Conservation (phyloP, 2,329 filamentous ascomycete species). For the Incumbomyces delicatus region DNA sequence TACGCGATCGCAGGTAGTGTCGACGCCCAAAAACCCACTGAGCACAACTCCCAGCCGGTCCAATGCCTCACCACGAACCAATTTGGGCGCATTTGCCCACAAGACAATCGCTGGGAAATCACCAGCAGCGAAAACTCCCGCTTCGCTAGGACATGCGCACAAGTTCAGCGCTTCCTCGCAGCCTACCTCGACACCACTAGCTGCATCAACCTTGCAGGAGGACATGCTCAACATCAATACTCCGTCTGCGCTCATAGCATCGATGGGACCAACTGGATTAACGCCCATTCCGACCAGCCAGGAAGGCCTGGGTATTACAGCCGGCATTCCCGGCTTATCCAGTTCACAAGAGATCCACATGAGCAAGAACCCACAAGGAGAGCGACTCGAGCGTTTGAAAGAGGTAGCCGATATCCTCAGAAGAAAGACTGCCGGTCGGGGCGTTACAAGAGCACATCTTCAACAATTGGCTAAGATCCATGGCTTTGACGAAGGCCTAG, state of each 20-base stretch:
- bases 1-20: slow-evolving; percentile 22
- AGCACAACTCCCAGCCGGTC: slow-evolving; percentile 35
- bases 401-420: slow-evolving; percentile 33
- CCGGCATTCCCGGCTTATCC: slow-evolving; percentile 32
- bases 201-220: slow-evolving; percentile 27
- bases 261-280: slow-evolving; percentile 14
- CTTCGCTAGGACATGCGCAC: slow-evolving; percentile 28
- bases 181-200: slow-evolving; percentile 35
- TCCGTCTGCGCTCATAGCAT: slow-evolving; percentile 30
- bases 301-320: slow-evolving; percentile 30
- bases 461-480: slow-evolving; percentile 34
- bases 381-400: slow-evolving; percentile 32
- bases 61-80: slow-evolving; percentile 34
- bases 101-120: slow-evolving; percentile 34
- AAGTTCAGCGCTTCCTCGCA: slow-evolving; percentile 30
- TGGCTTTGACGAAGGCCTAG: slow-evolving; percentile 38
- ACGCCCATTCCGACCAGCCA: slow-evolving; percentile 14
- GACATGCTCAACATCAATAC: slow-evolving; percentile 36
- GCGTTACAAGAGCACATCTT: slow-evolving; percentile 34
- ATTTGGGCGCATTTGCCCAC: slow-evolving; percentile 29
- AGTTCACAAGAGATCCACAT: slow-evolving; percentile 29
- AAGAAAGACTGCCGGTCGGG: slow-evolving; percentile 32
- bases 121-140: slow-evolving; percentile 35
- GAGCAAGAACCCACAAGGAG: slow-evolving; percentile 32
- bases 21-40: slow-evolving; percentile 29